phyloP scores from a whole-genome alignment of 768 basidiomycete genomes.

The Mycena floridula region DNA sequence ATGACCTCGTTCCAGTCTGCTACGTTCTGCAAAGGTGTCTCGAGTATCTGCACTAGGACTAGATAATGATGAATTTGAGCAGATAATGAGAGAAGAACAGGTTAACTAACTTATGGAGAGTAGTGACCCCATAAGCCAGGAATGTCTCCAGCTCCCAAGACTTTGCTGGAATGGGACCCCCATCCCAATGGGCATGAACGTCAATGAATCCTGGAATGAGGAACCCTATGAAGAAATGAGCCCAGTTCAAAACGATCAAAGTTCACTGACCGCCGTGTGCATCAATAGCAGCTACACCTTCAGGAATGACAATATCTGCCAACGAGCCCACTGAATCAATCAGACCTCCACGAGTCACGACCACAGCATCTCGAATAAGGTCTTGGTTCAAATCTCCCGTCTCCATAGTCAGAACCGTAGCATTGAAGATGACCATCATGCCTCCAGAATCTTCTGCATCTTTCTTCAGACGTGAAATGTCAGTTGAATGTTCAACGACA shows the following conservation, averaged over 20 bases:
- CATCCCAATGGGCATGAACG: constrained; percentile 71
- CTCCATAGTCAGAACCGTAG: constrained; percentile 66
- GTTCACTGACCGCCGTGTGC: constrained; percentile 50
- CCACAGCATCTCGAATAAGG: constrained; percentile 43
- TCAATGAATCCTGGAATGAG: constrained; percentile 72
- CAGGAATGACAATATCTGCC: constrained; percentile 25
- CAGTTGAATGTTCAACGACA: constrained; percentile 52
- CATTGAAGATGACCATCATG: constrained; percentile 56
- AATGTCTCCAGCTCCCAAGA: constrained; percentile 76
- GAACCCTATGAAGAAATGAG: constrained; percentile 35
- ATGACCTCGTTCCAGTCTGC: constrained; percentile 61
- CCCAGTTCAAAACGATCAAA: constrained; percentile 2
- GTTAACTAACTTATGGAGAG: constrained; percentile 62
- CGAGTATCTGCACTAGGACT: constrained; percentile 65
- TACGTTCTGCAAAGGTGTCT: constrained; percentile 58
- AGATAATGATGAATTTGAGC: neutral
- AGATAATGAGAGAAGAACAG: neutral
- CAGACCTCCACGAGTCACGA: constrained; percentile 51
- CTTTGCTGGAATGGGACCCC: constrained; percentile 49
- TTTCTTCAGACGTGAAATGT: constrained; percentile 50
- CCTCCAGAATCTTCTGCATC: constrained; percentile 40
- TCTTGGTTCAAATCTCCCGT: constrained; percentile 43
- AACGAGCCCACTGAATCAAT: constrained; percentile 43
- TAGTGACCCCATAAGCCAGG: constrained; percentile 73
- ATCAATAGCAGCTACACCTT: constrained; percentile 43